Base-by-base conservation (phyloP, 1,284 basidiomycete genomes). In the Trichosporon inkin region DNA sequence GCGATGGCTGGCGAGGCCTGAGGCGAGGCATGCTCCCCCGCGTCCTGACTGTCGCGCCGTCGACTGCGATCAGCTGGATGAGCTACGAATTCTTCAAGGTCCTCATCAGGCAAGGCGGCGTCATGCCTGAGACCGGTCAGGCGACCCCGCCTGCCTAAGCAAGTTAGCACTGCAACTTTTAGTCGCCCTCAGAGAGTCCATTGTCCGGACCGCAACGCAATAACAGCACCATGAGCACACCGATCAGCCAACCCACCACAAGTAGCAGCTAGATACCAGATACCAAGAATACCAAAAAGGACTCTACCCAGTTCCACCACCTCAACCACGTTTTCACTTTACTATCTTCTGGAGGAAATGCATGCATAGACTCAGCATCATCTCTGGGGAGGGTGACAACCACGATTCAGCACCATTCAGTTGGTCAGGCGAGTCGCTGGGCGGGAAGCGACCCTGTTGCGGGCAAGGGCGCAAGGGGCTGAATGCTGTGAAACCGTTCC, bases 31-130 rank as follows among this genome's bases (percentile, higher is more conserved):
- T 99, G 71, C 84, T 90, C 56, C 96, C 96, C 6, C 85, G 96
- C 53, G 88, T 99, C 52, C 80, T 99, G 73, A 96, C 95, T 10
- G 92, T 92, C 65, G 92, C 98, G 86, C 96, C 96, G 10, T 94
- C 90, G 73, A 98, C 96, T 61, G 96, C 96, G 7, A 83, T 99
- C 55, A 96, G 92, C 79, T 99, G 96, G 95, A 81, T 97, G 75
- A 92, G 89, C 55, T 95, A 95, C 73, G 92, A 95, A 79, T 94
- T 93, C 80, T 95, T 94, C 83, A 94, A 77, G 67, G 75, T 75
- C 17, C 69, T 77, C 24, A 77, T 77, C 60, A 65, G 71, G 53
- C 71, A 72, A 59, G 63, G 68, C 36, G 75, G 75, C 22, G 62
- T 62, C 22, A 58, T 77, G 60, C 75, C 75, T 35, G 74, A 75